Conservation (phyloP, 1,139 yeast genomes). For the Blastobotrys ciferrii region DNA sequence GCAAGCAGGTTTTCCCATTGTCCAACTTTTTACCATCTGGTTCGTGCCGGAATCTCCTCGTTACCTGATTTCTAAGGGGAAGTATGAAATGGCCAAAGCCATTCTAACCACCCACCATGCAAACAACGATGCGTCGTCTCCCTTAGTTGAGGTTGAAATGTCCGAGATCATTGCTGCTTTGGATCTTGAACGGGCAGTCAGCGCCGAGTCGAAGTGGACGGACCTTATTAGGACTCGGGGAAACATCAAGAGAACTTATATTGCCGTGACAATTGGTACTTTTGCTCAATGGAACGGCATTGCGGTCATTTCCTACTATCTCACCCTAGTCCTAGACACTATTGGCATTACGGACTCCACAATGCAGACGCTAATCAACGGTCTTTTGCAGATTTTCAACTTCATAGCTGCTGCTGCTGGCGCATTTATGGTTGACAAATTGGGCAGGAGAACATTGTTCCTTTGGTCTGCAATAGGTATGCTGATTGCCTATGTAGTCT, state of each 20-base stretch:
- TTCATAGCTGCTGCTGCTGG: conserved; percentile 16
- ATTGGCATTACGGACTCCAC: conserved; percentile 24
- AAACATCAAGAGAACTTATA: conserved; percentile 42
- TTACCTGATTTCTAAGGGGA: conserved; percentile 69
- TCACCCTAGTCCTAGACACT: conserved; percentile 21
- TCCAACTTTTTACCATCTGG: conserved; percentile 31
- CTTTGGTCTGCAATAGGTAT: conserved; percentile 22
- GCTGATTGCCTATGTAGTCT: conserved; percentile 24
- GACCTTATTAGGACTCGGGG: conserved; percentile 41
- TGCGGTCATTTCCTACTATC: conserved; percentile 25
- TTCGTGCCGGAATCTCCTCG: conserved; percentile 65
- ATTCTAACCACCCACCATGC: conserved; percentile 13
- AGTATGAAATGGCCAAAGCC: conserved; percentile 53
- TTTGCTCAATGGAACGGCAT: conserved; percentile 26
- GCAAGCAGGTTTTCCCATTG: conserved; percentile 43
- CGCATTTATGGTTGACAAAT: conserved; percentile 17
- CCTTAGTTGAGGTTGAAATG: conserved; percentile 25
- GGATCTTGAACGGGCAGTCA: conserved; percentile 21
- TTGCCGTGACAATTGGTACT: conserved; percentile 33
- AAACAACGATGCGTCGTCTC: conserved; percentile 18
- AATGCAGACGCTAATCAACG: conserved; percentile 25
- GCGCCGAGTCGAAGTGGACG: conserved; percentile 19
- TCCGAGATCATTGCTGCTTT: conserved; percentile 26
- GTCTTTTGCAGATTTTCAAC: conserved; percentile 19
- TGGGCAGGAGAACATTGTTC: conserved; percentile 39